Evolutionary conservation across 208 protist genomes (phyloP).

Genomic region (Porcisia deanei): DNA sequence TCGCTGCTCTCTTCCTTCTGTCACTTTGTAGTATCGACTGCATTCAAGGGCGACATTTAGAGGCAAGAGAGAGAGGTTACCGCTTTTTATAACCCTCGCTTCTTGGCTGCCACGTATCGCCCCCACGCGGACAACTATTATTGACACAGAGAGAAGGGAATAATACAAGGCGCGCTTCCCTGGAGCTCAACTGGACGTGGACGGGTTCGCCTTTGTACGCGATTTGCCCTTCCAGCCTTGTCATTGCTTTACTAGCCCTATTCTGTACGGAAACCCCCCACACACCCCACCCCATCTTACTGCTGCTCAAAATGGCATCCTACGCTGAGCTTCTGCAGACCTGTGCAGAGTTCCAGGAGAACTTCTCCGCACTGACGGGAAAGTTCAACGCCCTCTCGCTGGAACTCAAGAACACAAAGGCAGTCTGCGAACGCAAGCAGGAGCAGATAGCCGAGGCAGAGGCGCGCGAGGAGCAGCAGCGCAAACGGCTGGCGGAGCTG

Average conservation of each 20-base stretch:
- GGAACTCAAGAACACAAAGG: constrained; percentile 46
- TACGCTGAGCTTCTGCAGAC: constrained; percentile 76
- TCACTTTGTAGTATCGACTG: no score
- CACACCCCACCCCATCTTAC: neutral
- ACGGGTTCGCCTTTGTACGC: neutral
- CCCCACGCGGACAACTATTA: no score
- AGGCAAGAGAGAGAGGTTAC: no score
- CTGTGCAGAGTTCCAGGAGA: constrained; percentile 82
- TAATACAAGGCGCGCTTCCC: neutral
- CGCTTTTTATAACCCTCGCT: no score
- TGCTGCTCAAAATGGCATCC: constrained; percentile 41
- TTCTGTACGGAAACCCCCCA: neutral
- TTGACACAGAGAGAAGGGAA: no score
- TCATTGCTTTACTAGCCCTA: constrained; percentile 10
- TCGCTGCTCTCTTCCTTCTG: no score
- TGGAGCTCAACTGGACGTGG: neutral
- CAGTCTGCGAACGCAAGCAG: constrained; percentile 28
- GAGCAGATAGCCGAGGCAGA: constrained; percentile 40
- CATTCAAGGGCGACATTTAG: no score
- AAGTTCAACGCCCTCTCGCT: constrained; percentile 64
- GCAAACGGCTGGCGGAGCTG: constrained; percentile 34
- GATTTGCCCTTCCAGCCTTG: neutral
- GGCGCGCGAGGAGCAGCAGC: constrained; percentile 44
- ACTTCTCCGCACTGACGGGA: constrained; percentile 72
- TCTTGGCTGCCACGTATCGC: no score